Percentiles rank a stretch among this genome's conserved stretches.
Conservation (phyloP, 1,139 yeast genomes). For the Geotrichum histeridarum region DNA sequence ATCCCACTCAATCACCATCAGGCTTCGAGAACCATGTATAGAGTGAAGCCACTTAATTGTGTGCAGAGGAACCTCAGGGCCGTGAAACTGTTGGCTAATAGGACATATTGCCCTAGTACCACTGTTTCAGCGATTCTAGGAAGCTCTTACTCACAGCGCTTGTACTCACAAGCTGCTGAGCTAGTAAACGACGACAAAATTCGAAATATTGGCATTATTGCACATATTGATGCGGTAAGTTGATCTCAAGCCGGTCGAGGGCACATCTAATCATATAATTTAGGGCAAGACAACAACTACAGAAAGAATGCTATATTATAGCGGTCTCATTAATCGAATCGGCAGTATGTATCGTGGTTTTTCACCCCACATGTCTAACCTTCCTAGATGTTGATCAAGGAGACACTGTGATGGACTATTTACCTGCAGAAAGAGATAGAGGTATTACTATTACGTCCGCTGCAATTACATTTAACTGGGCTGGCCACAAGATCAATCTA, state of each 20-base stretch:
- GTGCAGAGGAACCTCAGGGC: slow-evolving; percentile 3
- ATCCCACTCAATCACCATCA: not conserved
- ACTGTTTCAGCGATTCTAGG: not conserved
- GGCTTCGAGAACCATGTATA: not conserved
- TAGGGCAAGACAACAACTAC: slow-evolving; percentile 79
- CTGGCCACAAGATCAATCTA: slow-evolving; percentile 64
- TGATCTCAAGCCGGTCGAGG: not conserved
- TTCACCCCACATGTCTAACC: not conserved
- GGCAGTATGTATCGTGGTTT: slow-evolving; percentile 43
- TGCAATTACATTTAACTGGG: slow-evolving; percentile 90
- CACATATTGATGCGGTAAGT: slow-evolving; percentile 66
- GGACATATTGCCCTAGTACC: not conserved
- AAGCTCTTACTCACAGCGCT: not conserved
- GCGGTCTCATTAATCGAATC: slow-evolving; percentile 72
- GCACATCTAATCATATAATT: not conserved
- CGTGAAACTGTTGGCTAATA: not conserved
- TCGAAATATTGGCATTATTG: slow-evolving; percentile 75
- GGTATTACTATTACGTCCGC: slow-evolving; percentile 98
- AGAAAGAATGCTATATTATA: slow-evolving; percentile 83
- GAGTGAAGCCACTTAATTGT: not conserved
- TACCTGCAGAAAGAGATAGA: slow-evolving; percentile 84
- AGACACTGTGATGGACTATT: slow-evolving; percentile 89
- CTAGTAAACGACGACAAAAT: slow-evolving; percentile 30
- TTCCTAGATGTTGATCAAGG: slow-evolving; percentile 79
- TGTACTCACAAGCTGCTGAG: slow-evolving; percentile 9